Evolutionary conservation across 2,329 filamentous ascomycete genomes (phyloP).

Genomic region (Hypoxylon sp.): DNA sequence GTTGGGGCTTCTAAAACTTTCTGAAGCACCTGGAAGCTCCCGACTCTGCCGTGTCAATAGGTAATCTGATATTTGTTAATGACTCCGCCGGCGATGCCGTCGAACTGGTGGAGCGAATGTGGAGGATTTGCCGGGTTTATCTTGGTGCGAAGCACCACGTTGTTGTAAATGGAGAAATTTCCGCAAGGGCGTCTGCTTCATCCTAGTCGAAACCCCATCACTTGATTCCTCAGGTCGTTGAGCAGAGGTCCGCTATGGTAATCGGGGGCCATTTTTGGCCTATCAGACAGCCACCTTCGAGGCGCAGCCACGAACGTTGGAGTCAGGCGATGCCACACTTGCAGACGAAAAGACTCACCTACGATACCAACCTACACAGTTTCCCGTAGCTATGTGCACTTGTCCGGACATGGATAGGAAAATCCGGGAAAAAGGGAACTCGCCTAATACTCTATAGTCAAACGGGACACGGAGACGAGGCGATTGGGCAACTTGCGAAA

Average conservation of each 20-base stretch:
- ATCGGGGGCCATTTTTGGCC: conserved; percentile 30
- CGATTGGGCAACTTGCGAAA: conserved; percentile 55
- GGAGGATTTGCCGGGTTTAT: conserved; percentile 40
- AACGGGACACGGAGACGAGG: conserved; percentile 42
- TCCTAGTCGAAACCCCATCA: conserved; percentile 36
- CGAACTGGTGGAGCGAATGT: conserved; percentile 33
- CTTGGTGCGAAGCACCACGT: conserved; percentile 35
- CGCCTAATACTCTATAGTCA: conserved; percentile 4
- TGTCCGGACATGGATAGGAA: conserved; percentile 27
- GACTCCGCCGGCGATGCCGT: conserved; percentile 51
- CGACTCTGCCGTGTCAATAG: conserved; percentile 34
- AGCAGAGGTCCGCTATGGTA: conserved; percentile 31
- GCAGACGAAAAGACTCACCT: conserved; percentile 32
- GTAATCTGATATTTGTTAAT: conserved; percentile 47
- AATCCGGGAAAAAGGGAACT: conserved; percentile 13
- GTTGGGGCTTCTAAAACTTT: conserved; percentile 27
- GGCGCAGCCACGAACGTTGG: conserved; percentile 46
- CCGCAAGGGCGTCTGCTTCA: conserved; percentile 30
- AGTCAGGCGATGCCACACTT: conserved; percentile 46
- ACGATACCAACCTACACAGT: conserved; percentile 10
- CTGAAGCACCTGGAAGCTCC: conserved; percentile 17
- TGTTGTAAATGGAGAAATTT: conserved; percentile 31
- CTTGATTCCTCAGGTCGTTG: conserved; percentile 38
- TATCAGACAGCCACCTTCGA: conserved; percentile 50
- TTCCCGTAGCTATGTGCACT: conserved; percentile 19